A percentile compares a stretch with the other conserved stretches of the same genome.
phyloP scores from a whole-genome alignment of 2,329 filamentous ascomycete genomes.

The Paraphaeosphaeria sporulosa region DNA sequence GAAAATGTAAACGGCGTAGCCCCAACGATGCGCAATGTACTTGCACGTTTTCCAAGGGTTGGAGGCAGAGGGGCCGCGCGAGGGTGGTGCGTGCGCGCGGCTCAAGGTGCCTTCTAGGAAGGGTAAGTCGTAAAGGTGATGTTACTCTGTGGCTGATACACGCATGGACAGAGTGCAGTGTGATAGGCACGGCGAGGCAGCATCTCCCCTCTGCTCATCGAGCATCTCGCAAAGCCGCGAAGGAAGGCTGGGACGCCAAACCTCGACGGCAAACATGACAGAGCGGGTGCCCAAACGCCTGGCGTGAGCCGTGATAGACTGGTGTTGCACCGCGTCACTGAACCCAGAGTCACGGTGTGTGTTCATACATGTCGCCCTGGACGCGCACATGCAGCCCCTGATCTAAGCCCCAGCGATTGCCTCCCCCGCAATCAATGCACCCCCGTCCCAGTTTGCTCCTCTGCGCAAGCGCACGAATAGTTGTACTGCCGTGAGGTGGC shows the following conservation, averaged over 20 bases:
- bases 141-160: constrained; percentile 5
- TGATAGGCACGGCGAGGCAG: neutral
- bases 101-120: constrained; percentile 8
- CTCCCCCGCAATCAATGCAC: constrained; percentile 6
- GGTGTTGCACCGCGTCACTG: constrained; percentile 7
- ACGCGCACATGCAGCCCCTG: neutral
- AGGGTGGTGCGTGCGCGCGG: constrained; percentile 9
- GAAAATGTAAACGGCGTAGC: neutral
- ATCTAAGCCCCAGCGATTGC: neutral
- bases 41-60: constrained; percentile 9
- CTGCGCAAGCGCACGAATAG: constrained; percentile 8
- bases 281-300: constrained; percentile 2
- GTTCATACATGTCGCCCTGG: neutral
- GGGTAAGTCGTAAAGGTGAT: neutral
- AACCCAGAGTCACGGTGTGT: constrained; percentile 2
- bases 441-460: neutral
- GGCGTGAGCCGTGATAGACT: neutral
- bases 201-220: neutral
- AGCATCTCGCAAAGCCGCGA: neutral
- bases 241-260: too few species aligned
- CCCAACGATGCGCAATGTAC: neutral
- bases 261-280: too few species aligned
- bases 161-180: too few species aligned
- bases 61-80: neutral
- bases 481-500: constrained; percentile 1